Percentiles rank a stretch among this genome's conserved stretches.
phyloP scores from a whole-genome alignment of 1,284 basidiomycete species.

The Puccinia polysora region DNA sequence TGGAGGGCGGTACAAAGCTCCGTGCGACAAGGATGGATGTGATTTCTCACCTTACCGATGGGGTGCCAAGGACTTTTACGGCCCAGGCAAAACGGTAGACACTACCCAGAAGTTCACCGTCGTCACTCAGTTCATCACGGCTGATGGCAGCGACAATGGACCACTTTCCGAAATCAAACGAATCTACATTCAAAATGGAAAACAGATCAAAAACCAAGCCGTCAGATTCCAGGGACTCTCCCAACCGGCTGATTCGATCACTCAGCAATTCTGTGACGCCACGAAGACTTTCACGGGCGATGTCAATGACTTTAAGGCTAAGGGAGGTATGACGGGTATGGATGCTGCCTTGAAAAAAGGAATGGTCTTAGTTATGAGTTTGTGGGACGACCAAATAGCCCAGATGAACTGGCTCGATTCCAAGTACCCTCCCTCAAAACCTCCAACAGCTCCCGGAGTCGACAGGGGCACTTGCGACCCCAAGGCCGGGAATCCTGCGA shows the following conservation, averaged over 20 bases:
- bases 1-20: constrained; percentile 13
- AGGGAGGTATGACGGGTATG: constrained; percentile 58
- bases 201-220: constrained; percentile 22
- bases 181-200: constrained; percentile 26
- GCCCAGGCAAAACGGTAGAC: constrained; percentile 7
- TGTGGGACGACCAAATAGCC: constrained; percentile 62
- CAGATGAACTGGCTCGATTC: constrained; percentile 64
- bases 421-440: constrained; percentile 57
- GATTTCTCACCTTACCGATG: constrained; percentile 23
- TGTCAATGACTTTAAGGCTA: constrained; percentile 56
- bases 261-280: constrained; percentile 55
- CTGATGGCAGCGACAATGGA: constrained; percentile 8
- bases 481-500: constrained; percentile 57
- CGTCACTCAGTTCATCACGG: constrained; percentile 34
- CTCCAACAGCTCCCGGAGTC: constrained; percentile 53
- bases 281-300: constrained; percentile 57
- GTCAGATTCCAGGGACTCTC: constrained; percentile 15
- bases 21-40: constrained; percentile 38
- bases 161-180: constrained; percentile 14
- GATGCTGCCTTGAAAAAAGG: constrained; percentile 57
- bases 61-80: constrained; percentile 28
- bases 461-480: constrained; percentile 60
- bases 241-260: constrained; percentile 54
- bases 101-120: constrained; percentile 28
- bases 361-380: constrained; percentile 60